phyloP scores from a whole-genome alignment of 108 stramenopile species.

The Skeletonema costatum region DNA sequence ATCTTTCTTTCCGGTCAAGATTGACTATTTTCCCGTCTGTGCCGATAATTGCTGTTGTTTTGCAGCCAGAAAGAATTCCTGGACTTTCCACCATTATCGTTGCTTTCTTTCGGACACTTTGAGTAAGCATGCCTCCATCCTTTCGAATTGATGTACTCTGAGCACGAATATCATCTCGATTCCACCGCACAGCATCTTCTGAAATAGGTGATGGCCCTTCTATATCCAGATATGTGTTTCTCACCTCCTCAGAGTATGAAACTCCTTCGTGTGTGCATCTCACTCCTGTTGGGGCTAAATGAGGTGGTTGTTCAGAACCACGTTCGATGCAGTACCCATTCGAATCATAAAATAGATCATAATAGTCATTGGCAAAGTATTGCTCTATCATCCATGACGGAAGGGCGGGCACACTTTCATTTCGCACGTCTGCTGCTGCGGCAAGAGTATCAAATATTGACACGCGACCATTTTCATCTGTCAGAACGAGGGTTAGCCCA shows the following conservation, averaged over 20 bases:
- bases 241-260: slow-evolving; percentile 50
- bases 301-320: slow-evolving; percentile 81
- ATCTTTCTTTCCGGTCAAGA: neutral
- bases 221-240: slow-evolving; percentile 50
- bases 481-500: slow-evolving; percentile 63
- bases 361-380: slow-evolving; percentile 90
- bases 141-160: slow-evolving; percentile 7
- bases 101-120: slow-evolving; percentile 22
- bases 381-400: slow-evolving; percentile 79
- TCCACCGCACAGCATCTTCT: slow-evolving; percentile 33
- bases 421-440: slow-evolving; percentile 5
- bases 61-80: slow-evolving; percentile 14
- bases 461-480: slow-evolving; percentile 77
- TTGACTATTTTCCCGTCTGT: slow-evolving; percentile 21
- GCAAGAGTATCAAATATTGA: slow-evolving; percentile 62
- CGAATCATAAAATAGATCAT: slow-evolving; percentile 77
- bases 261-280: slow-evolving; percentile 72
- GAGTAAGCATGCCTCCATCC: slow-evolving; percentile 35
- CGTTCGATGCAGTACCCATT: slow-evolving; percentile 84
- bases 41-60: slow-evolving; percentile 24
- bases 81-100: slow-evolving; percentile 29
- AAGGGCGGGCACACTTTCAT: neutral
- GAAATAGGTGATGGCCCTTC: slow-evolving; percentile 63
- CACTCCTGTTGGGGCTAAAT: slow-evolving; percentile 77
- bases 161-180: slow-evolving; percentile 46